Conservation (phyloP, 306 rosid genomes). For the Lathyrus aphaca region DNA sequence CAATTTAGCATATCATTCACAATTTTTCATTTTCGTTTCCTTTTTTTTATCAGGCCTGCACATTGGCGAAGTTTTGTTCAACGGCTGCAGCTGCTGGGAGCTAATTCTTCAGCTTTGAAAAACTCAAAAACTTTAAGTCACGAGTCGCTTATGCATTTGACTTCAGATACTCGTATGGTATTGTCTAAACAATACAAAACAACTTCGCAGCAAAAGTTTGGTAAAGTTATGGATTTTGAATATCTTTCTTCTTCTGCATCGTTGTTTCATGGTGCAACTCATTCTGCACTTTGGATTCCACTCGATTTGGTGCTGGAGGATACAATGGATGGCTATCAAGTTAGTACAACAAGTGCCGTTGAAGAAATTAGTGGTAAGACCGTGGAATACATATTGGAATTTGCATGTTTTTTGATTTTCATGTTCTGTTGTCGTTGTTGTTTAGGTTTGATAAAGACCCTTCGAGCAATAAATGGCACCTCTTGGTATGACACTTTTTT, state of each 20-base stretch:
- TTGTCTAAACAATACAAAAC: constrained; percentile 68
- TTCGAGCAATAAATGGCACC: constrained; percentile 89
- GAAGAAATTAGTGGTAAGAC: constrained; percentile 75
- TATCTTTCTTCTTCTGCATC: constrained; percentile 79
- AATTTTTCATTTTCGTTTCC: constrained; percentile 14
- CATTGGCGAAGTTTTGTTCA: constrained; percentile 75
- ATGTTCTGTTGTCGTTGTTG: constrained; percentile 40
- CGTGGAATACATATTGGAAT: constrained; percentile 27
- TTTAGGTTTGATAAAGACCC: constrained; percentile 85
- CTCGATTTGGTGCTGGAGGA: constrained; percentile 94
- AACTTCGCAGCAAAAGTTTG: constrained; percentile 70
- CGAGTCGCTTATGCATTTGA: constrained; percentile 62
- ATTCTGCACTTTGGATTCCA: constrained; percentile 95
- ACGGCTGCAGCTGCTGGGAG: constrained; percentile 64
- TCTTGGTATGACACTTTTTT: constrained; percentile 94
- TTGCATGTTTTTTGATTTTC: constrained; percentile 35
- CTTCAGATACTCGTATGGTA: constrained; percentile 52
- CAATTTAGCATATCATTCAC: constrained; percentile 18
- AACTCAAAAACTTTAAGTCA: constrained; percentile 70
- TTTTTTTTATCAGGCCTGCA: constrained; percentile 59
- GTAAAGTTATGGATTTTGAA: constrained; percentile 71
- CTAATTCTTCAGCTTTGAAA: constrained; percentile 71
- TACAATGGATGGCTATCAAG: constrained; percentile 97
- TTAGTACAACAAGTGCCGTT: constrained; percentile 82
- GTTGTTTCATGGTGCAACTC: constrained; percentile 71